Evolutionary conservation across 202 grass and related monocot species (phyloP).

Genomic region (Setaria italica): DNA sequence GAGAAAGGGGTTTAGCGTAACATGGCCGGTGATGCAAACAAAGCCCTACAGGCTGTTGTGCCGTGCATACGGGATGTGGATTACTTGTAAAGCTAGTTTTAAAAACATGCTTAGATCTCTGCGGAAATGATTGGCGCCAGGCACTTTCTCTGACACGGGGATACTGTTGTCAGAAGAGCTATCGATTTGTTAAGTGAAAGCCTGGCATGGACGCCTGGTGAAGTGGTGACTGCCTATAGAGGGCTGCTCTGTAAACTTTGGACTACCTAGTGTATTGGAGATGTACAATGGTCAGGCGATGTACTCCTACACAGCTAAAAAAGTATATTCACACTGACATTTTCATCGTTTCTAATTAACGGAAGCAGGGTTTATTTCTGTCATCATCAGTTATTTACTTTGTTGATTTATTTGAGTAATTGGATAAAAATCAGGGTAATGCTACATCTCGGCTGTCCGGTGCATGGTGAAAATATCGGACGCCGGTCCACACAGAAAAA

Average conservation of each 20-base stretch:
- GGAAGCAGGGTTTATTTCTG: too few species aligned
- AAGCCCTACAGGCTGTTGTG: constrained; percentile 42
- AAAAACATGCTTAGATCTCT: constrained; percentile 27
- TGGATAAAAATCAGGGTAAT: too few species aligned
- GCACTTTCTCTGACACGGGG: constrained; percentile 37
- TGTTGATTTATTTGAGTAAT: too few species aligned
- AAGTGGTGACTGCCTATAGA: neutral
- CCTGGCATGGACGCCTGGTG: too few species aligned
- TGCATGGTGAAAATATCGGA: too few species aligned
- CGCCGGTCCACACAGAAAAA: too few species aligned
- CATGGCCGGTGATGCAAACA: constrained; percentile 42
- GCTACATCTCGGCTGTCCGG: too few species aligned
- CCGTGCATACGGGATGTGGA: neutral
- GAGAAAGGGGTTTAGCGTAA: neutral
- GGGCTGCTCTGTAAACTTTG: neutral
- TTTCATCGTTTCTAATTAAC: too few species aligned
- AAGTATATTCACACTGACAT: too few species aligned
- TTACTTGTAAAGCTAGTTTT: neutral
- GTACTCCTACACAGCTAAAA: too few species aligned
- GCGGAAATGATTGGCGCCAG: constrained; percentile 39
- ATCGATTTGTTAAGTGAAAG: neutral
- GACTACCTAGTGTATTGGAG: neutral
- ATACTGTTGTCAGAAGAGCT: constrained; percentile 38
- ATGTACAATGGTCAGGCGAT: neutral
- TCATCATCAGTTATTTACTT: too few species aligned